Evolutionary conservation across 2,329 filamentous ascomycete species (phyloP), one percentile per base, ranked within the genome.

Genomic region (Didymella arachidicola): DNA sequence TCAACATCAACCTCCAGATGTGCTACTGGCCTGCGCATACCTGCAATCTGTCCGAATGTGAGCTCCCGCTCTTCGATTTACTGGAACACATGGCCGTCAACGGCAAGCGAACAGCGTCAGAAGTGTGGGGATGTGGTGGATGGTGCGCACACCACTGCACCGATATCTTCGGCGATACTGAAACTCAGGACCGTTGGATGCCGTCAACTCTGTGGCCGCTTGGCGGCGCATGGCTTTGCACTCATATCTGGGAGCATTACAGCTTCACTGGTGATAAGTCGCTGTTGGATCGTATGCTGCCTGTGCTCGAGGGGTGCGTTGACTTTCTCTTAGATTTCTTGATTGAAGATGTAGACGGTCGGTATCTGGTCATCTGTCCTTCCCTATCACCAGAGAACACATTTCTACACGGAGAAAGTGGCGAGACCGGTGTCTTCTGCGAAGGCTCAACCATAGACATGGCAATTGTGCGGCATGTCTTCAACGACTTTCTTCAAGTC

Each of bases 1-100:
- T 83, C 62, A 83, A 84, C 60, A 82, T 84, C 66, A 84, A 84
- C 41, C 70, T 78, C 0, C 77, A 84, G 65, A 84, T 84, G 82
- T 84, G 84, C 61, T 84, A 84, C 63, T 84, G 81, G 82, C 76
- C 60, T 4, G 67, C 65, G 1, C 58, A 69, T 10, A 59, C 59
- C 1, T 63, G 64, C 2, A 67, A 70, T 42, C 59, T 73, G 0
- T 57, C 72, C 0, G 79, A 80, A 43, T 78, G 74, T 2, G 76
- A 80, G 18, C 52, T 72, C 1, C 79, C 81, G 0, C 54, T 84
- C 0, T 79, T 82, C 32, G 71, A 77, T 22, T 65, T 79, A 2
- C 69, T 82, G 3, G 75, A 80, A 18, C 70, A 72, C 3, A 72
- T 78, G 61, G 62, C 69, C 60, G 59, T 38, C 26, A 59, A 66